Evolutionary conservation across 345 rosid species (phyloP).

Genomic region (Eucalyptus leucophloia): DNA sequence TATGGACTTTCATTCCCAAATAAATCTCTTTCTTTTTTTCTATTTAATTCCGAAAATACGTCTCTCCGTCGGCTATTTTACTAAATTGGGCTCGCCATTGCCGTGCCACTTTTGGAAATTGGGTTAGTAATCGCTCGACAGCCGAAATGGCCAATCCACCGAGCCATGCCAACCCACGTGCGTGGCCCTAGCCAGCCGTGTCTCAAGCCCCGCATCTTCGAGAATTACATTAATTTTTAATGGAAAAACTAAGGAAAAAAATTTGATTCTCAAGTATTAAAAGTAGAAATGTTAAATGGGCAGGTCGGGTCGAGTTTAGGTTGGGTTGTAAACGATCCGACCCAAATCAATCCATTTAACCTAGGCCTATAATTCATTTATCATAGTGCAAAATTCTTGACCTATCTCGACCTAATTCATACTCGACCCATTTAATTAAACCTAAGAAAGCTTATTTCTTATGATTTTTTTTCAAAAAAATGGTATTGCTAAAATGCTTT

Average conservation of each 20-base stretch:
- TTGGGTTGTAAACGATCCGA: no score
- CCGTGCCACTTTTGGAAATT: background rate
- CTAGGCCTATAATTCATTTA: no score
- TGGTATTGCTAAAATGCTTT: no score
- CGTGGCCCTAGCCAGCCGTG: background rate
- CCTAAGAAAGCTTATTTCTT: accelerated
- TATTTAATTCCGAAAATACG: background rate
- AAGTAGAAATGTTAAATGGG: background rate
- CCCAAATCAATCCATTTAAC: accelerated
- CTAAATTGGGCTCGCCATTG: background rate
- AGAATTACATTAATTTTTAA: background rate
- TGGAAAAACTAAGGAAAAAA: background rate
- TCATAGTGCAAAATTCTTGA: accelerated
- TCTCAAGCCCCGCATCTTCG: background rate
- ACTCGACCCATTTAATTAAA: accelerated
- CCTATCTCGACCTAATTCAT: accelerated
- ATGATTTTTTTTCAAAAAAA: no score
- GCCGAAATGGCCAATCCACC: background rate
- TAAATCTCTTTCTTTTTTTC: background rate
- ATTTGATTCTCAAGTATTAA: background rate
- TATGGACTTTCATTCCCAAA: background rate
- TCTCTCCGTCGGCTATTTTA: background rate
- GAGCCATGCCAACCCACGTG: background rate
- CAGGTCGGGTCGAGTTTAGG: accelerated
- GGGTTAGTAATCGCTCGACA: background rate